phyloP scores from a whole-genome alignment of 140 eudicot genomes.

The Bidens hawaiensis region DNA sequence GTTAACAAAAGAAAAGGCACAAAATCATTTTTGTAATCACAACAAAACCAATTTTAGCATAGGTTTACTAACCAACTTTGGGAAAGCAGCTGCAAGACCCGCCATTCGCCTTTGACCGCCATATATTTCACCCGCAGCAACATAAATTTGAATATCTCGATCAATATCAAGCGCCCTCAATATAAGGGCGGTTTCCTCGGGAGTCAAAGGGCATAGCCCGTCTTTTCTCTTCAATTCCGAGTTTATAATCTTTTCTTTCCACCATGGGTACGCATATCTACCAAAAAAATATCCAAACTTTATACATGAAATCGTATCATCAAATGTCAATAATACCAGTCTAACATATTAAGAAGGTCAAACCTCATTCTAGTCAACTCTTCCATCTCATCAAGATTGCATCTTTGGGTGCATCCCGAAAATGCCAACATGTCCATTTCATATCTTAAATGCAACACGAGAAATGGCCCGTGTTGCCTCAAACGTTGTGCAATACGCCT shows the following conservation, averaged over 20 bases:
- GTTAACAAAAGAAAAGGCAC: too few relatives aligned
- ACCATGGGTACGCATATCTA: slow-evolving; percentile 8
- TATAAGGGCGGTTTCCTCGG: slow-evolving; percentile 45
- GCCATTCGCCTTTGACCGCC: slow-evolving; percentile 54
- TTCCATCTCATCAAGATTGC: slow-evolving; percentile 64
- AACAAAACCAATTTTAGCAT: background rate
- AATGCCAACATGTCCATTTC: slow-evolving; percentile 98
- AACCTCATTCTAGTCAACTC: slow-evolving; percentile 87
- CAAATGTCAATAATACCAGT: background rate
- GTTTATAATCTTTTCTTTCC: slow-evolving; percentile 27
- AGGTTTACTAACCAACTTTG: slow-evolving; percentile 56
- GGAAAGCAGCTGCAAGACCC: slow-evolving; percentile 59
- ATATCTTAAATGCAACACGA: slow-evolving; percentile 71
- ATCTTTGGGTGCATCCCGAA: slow-evolving; percentile 94
- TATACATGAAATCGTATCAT: background rate
- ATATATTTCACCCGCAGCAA: slow-evolving; percentile 59
- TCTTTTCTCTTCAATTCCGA: slow-evolving; percentile 48
- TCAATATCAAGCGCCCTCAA: slow-evolving; percentile 38
- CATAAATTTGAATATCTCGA: slow-evolving; percentile 40
- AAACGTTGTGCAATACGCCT: background rate
- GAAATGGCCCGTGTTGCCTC: background rate
- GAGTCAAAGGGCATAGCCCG: slow-evolving; percentile 55
- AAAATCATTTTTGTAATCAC: too few relatives aligned
- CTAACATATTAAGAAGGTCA: too few relatives aligned
- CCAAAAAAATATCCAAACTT: background rate